Conservation (phyloP, 768 basidiomycete species). For the Phaeolepiota aurea region DNA sequence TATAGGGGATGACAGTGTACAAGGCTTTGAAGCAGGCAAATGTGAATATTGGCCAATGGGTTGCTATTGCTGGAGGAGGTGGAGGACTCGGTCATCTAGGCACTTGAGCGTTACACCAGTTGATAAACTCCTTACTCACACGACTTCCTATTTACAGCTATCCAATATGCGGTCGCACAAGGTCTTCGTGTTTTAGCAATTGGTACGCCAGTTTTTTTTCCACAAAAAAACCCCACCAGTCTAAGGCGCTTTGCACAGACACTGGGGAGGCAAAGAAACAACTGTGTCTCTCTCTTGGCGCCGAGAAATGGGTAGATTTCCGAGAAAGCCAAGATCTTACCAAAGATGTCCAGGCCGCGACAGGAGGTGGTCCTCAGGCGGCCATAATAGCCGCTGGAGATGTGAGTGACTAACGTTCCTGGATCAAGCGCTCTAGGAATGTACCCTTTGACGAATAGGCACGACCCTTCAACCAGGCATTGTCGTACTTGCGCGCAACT, state of each 20-base stretch:
- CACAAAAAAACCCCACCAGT: background rate
- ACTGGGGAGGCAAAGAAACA: constrained; percentile 64
- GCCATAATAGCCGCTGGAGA: constrained; percentile 51
- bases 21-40: constrained; percentile 65
- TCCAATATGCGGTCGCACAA: constrained; percentile 74
- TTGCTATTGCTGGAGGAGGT: constrained; percentile 68
- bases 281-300: constrained; percentile 40
- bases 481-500: constrained; percentile 60
- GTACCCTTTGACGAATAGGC: constrained; percentile 13
- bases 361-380: constrained; percentile 67
- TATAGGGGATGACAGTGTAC: constrained; percentile 71
- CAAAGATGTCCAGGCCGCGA: constrained; percentile 47
- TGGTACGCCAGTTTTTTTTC: constrained; percentile 15
- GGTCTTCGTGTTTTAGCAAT: constrained; percentile 59
- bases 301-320: constrained; percentile 79
- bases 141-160: constrained; percentile 25
- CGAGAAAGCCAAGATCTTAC: constrained; percentile 50
- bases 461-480: constrained; percentile 40
- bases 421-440: background rate
- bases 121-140: background rate
- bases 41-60: constrained; percentile 56
- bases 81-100: constrained; percentile 78
- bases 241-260: constrained; percentile 37
- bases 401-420: constrained; percentile 16
- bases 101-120: constrained; percentile 8